These are phyloP conservation scores for Arachnopeziza araneosa DNA, from an alignment of 2,329 filamentous ascomycete species.

Conservation along the genomic window DNA sequence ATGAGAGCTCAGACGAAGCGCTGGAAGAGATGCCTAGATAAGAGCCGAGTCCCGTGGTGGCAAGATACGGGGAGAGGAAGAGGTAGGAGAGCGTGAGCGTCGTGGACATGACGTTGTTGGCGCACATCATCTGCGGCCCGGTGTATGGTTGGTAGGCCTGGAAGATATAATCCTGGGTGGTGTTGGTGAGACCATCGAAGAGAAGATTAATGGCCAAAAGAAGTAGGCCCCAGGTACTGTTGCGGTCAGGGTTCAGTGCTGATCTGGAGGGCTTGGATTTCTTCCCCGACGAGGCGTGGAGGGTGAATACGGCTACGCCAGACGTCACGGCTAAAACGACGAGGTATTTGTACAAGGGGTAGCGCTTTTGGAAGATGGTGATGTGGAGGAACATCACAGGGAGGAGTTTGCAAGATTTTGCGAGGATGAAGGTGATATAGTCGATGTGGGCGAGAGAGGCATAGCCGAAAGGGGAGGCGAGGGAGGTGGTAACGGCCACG, in stretches of 20 bases:
- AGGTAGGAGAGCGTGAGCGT: conserved; percentile 72
- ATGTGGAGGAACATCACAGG: conserved; percentile 97
- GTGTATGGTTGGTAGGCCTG: conserved; percentile 70
- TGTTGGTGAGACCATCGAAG: conserved; percentile 94
- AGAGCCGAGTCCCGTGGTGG: conserved; percentile 56
- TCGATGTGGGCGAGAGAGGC: conserved; percentile 89
- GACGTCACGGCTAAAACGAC: conserved; percentile 87
- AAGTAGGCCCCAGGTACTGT: conserved; percentile 72
- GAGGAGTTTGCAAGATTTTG: conserved; percentile 97
- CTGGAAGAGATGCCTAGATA: conserved; percentile 56
- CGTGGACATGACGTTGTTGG: conserved; percentile 85
- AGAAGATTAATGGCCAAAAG: conserved; percentile 84
- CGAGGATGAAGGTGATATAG: conserved; percentile 96
- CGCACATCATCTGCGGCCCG: conserved; percentile 99
- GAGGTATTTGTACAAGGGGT: conserved; percentile 93
- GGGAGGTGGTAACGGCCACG: conserved; percentile 79
- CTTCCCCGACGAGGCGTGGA: conserved; percentile 67
- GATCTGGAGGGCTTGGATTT: conserved; percentile 39
- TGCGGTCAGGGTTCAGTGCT: conserved; percentile 44
- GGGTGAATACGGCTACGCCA: conserved; percentile 90
- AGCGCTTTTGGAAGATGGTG: conserved; percentile 80
- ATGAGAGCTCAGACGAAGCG: conserved; percentile 67
- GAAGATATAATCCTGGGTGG: conserved; percentile 95
- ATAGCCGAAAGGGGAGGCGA: conserved; percentile 94
- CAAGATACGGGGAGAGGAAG: conserved; percentile 72